Conservation (phyloP, 1,139 yeast species). For the Suhomyces guaymorum region DNA sequence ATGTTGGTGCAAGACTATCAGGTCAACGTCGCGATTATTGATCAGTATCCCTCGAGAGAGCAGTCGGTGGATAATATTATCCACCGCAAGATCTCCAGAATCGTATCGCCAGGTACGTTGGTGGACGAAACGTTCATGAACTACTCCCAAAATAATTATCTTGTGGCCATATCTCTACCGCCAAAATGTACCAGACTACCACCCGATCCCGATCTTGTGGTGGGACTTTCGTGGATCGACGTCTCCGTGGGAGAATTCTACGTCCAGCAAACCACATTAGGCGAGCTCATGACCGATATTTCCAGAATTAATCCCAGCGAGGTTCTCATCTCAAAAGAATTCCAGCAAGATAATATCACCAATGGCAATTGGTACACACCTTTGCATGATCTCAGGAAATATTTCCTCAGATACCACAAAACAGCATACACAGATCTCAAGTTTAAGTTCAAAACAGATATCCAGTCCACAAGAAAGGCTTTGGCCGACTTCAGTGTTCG, state of each 20-base stretch:
- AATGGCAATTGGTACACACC: slow-evolving; percentile 59
- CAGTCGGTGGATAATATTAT: slow-evolving; percentile 36
- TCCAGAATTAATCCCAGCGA: slow-evolving; percentile 71
- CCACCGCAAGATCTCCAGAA: slow-evolving; percentile 71
- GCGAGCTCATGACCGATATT: slow-evolving; percentile 58
- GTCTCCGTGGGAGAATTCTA: slow-evolving; percentile 78
- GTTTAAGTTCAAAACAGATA: slow-evolving; percentile 44
- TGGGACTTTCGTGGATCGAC: slow-evolving; percentile 90
- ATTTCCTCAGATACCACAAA: slow-evolving; percentile 57
- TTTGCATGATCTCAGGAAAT: slow-evolving; percentile 59
- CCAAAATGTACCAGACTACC: slow-evolving; percentile 42
- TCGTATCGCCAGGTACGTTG: slow-evolving; percentile 91
- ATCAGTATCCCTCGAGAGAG: slow-evolving; percentile 51
- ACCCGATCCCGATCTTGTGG: slow-evolving; percentile 47
- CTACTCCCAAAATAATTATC: slow-evolving; percentile 66
- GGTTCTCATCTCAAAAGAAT: slow-evolving; percentile 49
- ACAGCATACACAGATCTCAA: slow-evolving; percentile 34
- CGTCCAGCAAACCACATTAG: slow-evolving; percentile 60
- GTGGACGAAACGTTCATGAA: slow-evolving; percentile 84
- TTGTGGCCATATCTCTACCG: slow-evolving; percentile 66
- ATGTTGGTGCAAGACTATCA: slow-evolving; percentile 69
- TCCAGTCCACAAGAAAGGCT: slow-evolving; percentile 54
- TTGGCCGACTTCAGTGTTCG: slow-evolving; percentile 54
- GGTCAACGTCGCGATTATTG: slow-evolving; percentile 76
- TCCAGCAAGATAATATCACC: slow-evolving; percentile 32